A percentile compares a stretch with the other conserved stretches of the same genome.
These are phyloP conservation scores for Thalassiosira pacifica DNA, from an alignment of 352 stramenopile species.

Conservation along the genomic window DNA sequence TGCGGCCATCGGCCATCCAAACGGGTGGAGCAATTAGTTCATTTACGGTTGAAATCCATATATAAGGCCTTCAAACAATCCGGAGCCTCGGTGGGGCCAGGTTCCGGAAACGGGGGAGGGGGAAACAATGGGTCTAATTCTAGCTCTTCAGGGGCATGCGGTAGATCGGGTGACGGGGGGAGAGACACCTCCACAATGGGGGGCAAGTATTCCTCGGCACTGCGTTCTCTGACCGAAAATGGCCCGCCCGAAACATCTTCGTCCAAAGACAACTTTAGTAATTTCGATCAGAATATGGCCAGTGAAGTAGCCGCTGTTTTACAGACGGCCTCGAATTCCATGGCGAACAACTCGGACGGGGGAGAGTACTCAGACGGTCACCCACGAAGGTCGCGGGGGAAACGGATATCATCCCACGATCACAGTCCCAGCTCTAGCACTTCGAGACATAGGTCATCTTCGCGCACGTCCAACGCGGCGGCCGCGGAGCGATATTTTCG, in stretches of 20 bases:
- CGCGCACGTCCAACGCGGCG: conserved; percentile 34
- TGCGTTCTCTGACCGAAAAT: conserved; percentile 57
- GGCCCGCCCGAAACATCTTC: conserved; percentile 12
- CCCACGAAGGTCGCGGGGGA: conserved; percentile 35
- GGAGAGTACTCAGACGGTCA: conserved; percentile 28
- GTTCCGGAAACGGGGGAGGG: conserved; percentile 17
- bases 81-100: conserved; percentile 49
- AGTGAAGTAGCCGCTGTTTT: conserved; percentile 77
- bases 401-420: conserved; percentile 43
- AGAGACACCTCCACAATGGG: conserved; percentile 51
- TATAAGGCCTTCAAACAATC: conserved; percentile 89
- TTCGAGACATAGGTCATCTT: conserved; percentile 15
- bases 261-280: conserved; percentile 56
- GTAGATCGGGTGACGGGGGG: conserved; percentile 33
- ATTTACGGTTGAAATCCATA: conserved; percentile 87
- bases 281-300: conserved; percentile 72
- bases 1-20: conserved; percentile 86
- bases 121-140: conserved; percentile 34
- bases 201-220: conserved; percentile 64
- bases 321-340: conserved; percentile 74
- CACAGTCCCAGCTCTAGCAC: conserved; percentile 3
- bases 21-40: conserved; percentile 86
- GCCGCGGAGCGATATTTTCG: conserved; percentile 56
- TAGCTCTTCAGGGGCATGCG: conserved; percentile 13
- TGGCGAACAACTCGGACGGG: conserved; percentile 25